Conservation (phyloP, 306 rosid genomes). For the Dicorynia guianensis region DNA sequence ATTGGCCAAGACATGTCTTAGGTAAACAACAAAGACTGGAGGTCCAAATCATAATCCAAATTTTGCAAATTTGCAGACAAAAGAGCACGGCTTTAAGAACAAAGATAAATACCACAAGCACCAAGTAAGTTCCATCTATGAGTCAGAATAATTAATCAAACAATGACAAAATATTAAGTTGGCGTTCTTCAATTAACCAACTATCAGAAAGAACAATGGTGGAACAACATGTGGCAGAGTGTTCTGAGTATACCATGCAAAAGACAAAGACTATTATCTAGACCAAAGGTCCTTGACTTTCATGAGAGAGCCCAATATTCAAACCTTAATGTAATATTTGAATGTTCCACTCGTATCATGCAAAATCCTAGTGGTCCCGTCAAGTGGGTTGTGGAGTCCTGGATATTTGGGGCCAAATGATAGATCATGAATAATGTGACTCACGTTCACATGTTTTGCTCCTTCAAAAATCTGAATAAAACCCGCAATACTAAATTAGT, state of each 20-base stretch:
- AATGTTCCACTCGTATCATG: slow-evolving; percentile 89
- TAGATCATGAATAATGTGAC: slow-evolving; percentile 89
- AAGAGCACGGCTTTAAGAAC: no score
- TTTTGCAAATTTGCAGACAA: no score
- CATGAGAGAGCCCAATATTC: slow-evolving; percentile 24
- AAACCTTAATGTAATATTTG: slow-evolving; percentile 96
- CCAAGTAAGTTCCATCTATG: no score
- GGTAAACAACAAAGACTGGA: no score
- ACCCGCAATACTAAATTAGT: slow-evolving; percentile 34
- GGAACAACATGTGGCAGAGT: not conserved
- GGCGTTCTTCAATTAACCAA: slow-evolving; percentile 12
- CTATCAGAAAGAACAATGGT: not conserved
- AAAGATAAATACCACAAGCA: no score
- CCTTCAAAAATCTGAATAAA: slow-evolving; percentile 87
- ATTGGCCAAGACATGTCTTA: no score
- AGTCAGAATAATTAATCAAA: slow-evolving; percentile 2
- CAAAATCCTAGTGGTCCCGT: slow-evolving; percentile 73
- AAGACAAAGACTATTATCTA: not conserved
- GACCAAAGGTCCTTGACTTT: slow-evolving; percentile 14
- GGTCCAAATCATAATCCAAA: no score
- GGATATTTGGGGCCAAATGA: slow-evolving; percentile 99
- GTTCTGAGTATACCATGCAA: not conserved
- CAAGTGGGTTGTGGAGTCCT: slow-evolving; percentile 97
- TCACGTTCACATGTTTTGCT: slow-evolving; percentile 81
- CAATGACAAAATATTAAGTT: not conserved